A percentile compares a stretch with the other conserved stretches of the same genome.
These are phyloP conservation scores for Phytopythium vexans DNA, from an alignment of 352 stramenopile genomes.

Conservation along the genomic window DNA sequence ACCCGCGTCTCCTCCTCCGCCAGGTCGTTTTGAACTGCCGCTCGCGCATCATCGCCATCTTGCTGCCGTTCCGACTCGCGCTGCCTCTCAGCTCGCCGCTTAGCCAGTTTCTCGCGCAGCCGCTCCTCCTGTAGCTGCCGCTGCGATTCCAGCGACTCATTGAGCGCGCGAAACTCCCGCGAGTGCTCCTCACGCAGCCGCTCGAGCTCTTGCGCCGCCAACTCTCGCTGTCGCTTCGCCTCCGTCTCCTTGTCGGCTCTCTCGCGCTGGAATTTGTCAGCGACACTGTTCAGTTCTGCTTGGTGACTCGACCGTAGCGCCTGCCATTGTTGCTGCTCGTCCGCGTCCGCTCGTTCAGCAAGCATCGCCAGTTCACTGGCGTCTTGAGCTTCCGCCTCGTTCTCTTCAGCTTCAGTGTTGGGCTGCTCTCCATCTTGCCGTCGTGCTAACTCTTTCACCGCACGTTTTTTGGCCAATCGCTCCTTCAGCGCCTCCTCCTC, in stretches of 20 bases:
- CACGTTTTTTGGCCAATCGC: slow-evolving; percentile 28
- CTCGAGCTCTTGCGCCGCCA: slow-evolving; percentile 22
- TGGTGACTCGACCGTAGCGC: slow-evolving; percentile 9
- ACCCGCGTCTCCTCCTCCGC: slow-evolving; percentile 7
- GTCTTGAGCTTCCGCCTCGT: slow-evolving; percentile 3
- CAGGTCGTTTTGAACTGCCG: slow-evolving; percentile 5
- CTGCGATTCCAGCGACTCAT: slow-evolving; percentile 27
- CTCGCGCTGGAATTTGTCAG: slow-evolving; percentile 1
- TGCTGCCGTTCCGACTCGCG: slow-evolving; percentile 45
- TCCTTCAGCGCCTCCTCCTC: slow-evolving; percentile 43
- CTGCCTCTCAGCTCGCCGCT: slow-evolving; percentile 29
- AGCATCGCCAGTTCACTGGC: slow-evolving; percentile 6
- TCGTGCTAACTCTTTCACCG: slow-evolving; percentile 7
- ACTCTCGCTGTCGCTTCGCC: slow-evolving; percentile 22
- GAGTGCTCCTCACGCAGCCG: slow-evolving; percentile 47
- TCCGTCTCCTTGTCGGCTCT: slow-evolving; percentile 2
- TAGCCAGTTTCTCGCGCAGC: slow-evolving; percentile 46
- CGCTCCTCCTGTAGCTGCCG: slow-evolving; percentile 34
- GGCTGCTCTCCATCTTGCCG: neutral
- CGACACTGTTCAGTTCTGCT: slow-evolving; percentile 3
- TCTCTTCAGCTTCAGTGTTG: neutral
- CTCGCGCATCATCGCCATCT: slow-evolving; percentile 32
- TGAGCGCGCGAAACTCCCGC: slow-evolving; percentile 24
- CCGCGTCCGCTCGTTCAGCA: neutral
- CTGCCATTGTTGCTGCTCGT: slow-evolving; percentile 15